Base-by-base conservation (phyloP, 768 basidiomycete genomes). In the Coprinopsis marcescibilis region DNA sequence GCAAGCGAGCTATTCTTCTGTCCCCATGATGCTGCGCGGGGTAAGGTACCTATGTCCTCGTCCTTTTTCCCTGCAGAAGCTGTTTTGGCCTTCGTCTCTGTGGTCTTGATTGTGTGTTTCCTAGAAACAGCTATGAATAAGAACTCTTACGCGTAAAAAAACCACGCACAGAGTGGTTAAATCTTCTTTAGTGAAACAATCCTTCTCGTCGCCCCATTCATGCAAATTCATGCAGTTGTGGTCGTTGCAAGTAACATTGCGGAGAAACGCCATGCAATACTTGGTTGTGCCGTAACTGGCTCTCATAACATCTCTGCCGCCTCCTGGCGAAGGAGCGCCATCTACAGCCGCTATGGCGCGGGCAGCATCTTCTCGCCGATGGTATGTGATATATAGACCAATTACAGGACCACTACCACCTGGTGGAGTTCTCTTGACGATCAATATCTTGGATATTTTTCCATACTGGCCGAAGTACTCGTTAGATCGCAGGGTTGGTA, bases 401-500 rank as follows among this genome's bases (percentile, higher is more conserved):
- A 95, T 79, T 37, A 85, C 82, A 39, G 84, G 85, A 13, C 74
- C 77, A 46, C 78, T 78, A 39, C 80, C 81, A 35, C 81, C 85
- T 7, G 88, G 80, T 3, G 83, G 73, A 4, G 83, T 85, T 30
- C 95, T 84, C 65, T 97, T 97, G 41, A 90, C 85, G 24, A 99
- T 77, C 44, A 97, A 73, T 39, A 99, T 90, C 70, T 95, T 95
- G 34, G 85, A 81, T 55, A 99, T 97, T 71, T 94, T 97, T 56
- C 96, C 96, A 65, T 97, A 99, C 61, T 96, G 93, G 8, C 96
- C 96, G 61, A 98, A 98, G 62, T 96, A 97, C 55, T 99, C 96
- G 55, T 84, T 85, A 4, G 91, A 93, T 37, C 95, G 89, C 32
- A 99, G 69, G 11, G 92, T 89, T 1, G 92, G 85, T 55, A 97